Conservation (phyloP, 179 eudicot species). For the Spinacia oleracea region DNA sequence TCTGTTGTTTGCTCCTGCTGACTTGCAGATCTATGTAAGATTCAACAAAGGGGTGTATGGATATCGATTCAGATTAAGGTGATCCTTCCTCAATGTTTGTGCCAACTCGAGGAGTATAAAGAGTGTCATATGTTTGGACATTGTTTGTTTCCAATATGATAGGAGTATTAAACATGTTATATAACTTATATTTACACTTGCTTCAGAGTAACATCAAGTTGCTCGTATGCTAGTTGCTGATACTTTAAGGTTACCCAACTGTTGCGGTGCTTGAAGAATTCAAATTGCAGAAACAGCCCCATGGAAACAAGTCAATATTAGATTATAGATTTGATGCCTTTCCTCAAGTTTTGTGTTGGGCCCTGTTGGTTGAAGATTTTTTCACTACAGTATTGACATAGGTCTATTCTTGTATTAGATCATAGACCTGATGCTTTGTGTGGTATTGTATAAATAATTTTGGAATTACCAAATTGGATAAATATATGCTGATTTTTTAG, state of each 20-base stretch:
- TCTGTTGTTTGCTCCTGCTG: not conserved
- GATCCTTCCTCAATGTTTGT: not conserved
- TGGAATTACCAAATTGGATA: no score
- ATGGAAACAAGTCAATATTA: not conserved
- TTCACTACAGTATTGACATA: no score
- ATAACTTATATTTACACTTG: not conserved
- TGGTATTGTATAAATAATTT: no score
- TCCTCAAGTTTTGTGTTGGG: not conserved
- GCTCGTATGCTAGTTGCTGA: not conserved
- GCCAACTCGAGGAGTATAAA: not conserved
- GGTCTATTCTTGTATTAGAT: no score
- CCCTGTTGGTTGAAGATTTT: not conserved
- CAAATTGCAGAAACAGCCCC: not conserved
- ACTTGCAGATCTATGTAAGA: not conserved
- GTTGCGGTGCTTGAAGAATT: not conserved
- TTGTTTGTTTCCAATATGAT: not conserved
- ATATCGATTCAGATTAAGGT: slow-evolving; percentile 2
- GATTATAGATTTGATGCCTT: not conserved
- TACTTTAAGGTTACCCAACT: not conserved
- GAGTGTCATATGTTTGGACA: not conserved
- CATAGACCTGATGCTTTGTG: no score
- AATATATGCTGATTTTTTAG: no score
- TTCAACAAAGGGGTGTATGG: not conserved
- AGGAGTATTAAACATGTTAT: not conserved
- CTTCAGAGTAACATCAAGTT: not conserved